These are phyloP conservation scores for Crithidia fasciculata DNA, from an alignment of 208 protist genomes.

Conservation along the genomic window DNA sequence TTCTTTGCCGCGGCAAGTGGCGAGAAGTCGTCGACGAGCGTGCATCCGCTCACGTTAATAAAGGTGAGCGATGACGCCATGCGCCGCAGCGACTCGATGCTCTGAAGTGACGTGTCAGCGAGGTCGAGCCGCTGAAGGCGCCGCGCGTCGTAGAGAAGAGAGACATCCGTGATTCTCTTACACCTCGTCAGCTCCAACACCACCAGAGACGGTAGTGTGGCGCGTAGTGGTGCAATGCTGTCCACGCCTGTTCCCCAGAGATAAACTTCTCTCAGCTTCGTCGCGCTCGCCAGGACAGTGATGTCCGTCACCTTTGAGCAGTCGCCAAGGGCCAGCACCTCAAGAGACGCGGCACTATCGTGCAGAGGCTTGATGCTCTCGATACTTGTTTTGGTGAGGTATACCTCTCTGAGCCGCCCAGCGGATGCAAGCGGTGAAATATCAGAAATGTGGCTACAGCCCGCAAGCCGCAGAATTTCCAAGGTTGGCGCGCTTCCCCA, in stretches of 20 bases:
- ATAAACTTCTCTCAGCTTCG: constrained; percentile 8
- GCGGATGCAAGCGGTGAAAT: constrained; percentile 11
- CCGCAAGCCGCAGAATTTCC: constrained; percentile 5
- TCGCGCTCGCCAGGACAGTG: neutral
- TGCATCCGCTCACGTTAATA: constrained; percentile 14
- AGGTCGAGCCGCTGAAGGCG: constrained; percentile 13
- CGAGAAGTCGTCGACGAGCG: neutral
- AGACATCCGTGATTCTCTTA: constrained; percentile 5
- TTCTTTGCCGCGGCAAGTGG: constrained; percentile 4
- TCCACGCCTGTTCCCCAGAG: constrained; percentile 10
- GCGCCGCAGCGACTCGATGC: neutral
- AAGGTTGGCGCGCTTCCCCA: neutral
- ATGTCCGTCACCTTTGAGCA: constrained; percentile 3
- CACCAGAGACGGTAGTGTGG: neutral
- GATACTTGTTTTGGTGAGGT: constrained; percentile 10
- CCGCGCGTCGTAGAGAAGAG: neutral
- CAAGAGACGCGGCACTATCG: constrained; percentile 2
- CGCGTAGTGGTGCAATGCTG: neutral
- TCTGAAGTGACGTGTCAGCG: neutral
- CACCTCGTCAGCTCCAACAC: constrained; percentile 13
- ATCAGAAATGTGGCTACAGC: constrained; percentile 2
- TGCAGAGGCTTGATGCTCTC: constrained; percentile 4
- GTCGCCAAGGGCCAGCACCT: constrained; percentile 7
- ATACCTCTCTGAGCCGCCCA: constrained; percentile 10
- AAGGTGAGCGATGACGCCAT: constrained; percentile 1